These are phyloP conservation scores for grape (Vitis vinifera) DNA, from an alignment of 164 flowering plant species.

Conservation along the genomic window DNA sequence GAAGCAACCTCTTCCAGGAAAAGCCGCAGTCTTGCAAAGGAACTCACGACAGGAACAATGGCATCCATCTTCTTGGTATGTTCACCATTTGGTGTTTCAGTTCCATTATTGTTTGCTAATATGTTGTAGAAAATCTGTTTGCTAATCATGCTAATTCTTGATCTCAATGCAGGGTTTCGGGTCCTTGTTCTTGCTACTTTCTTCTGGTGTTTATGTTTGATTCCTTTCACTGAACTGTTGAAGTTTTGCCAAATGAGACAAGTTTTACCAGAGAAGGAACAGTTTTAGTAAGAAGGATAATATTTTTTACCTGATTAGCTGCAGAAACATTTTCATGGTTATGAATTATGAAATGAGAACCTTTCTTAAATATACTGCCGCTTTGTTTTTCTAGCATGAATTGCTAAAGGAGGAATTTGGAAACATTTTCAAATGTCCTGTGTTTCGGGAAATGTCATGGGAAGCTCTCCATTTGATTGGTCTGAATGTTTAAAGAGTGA, in stretches of 20 bases:
- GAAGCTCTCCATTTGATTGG: no score
- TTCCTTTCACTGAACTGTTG: not conserved
- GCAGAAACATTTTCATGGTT: not conserved
- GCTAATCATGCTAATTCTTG: not conserved
- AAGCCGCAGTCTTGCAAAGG: slow-evolving; percentile 71
- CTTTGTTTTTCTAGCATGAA: no score
- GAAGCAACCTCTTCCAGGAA: slow-evolving; percentile 80
- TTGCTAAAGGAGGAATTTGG: no score
- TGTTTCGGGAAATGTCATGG: no score
- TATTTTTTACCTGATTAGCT: not conserved
- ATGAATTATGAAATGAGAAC: not conserved
- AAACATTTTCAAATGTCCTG: no score
- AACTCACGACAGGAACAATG: slow-evolving; percentile 69
- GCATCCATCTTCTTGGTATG: slow-evolving; percentile 92
- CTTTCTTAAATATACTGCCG: not conserved
- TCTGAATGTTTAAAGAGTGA: no score
- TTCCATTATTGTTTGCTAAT: not conserved
- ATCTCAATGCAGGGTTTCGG: slow-evolving; percentile 61
- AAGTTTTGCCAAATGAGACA: not conserved
- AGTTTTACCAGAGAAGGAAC: not conserved
- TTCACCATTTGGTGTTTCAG: not conserved
- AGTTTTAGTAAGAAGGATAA: not conserved
- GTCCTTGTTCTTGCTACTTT: slow-evolving; percentile 63
- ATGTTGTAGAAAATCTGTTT: not conserved
- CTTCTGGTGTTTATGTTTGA: slow-evolving; percentile 69